These are phyloP conservation scores for Boletus rex-veris DNA, from an alignment of 768 basidiomycete species.

Conservation along the genomic window DNA sequence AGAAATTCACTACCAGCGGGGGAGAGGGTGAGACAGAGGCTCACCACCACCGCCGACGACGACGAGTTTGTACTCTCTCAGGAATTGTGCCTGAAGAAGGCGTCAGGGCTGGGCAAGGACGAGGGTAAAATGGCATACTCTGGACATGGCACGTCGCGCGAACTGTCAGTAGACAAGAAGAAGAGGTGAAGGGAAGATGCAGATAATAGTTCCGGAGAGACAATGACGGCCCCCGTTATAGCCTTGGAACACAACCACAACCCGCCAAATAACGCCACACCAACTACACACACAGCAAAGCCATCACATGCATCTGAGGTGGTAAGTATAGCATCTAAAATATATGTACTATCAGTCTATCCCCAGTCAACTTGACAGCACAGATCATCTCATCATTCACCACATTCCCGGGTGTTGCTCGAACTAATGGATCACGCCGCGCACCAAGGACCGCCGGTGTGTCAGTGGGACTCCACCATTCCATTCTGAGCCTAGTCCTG, in stretches of 20 bases:
- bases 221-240: slow-evolving; percentile 10
- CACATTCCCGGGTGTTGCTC: too few species aligned
- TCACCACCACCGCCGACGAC: slow-evolving; percentile 97
- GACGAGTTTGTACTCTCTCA: slow-evolving; percentile 97
- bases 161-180: background rate
- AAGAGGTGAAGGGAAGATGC: slow-evolving; percentile 5
- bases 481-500: too few species aligned
- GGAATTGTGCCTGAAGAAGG: slow-evolving; percentile 66
- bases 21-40: slow-evolving; percentile 37
- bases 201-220: slow-evolving; percentile 3
- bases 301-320: background rate
- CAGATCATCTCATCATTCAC: too few species aligned
- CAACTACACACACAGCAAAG: slow-evolving; percentile 4
- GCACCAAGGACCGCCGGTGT: too few species aligned
- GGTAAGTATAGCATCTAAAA: too few species aligned
- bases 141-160: slow-evolving; percentile 26
- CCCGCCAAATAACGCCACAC: slow-evolving; percentile 28
- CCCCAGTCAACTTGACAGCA: too few species aligned
- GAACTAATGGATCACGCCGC: too few species aligned
- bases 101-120: background rate
- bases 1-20: background rate
- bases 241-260: too few species aligned
- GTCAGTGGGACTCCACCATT: too few species aligned
- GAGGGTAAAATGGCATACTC: slow-evolving; percentile 15
- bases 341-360: too few species aligned